Evolutionary conservation across 164 flowering plant species (phyloP).

Genomic region (Buxus sempervirens): DNA sequence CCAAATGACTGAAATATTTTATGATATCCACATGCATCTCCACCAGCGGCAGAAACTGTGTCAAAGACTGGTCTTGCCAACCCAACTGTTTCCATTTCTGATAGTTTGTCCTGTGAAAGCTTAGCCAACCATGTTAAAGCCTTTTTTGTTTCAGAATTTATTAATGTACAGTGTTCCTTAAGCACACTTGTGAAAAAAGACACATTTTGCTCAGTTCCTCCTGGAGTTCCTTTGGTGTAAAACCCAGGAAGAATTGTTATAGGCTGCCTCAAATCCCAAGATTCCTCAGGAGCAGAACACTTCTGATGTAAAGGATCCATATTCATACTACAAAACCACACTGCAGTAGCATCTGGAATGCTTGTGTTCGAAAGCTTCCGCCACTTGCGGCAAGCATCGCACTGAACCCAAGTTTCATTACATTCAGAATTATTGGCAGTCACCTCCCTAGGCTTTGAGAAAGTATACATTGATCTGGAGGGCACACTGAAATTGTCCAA

Average conservation of each 20-base stretch:
- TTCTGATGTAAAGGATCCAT: slow-evolving; percentile 55
- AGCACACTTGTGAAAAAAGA: slow-evolving; percentile 76
- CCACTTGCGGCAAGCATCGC: slow-evolving; percentile 92
- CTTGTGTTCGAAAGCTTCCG: slow-evolving; percentile 48
- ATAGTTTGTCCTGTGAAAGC: slow-evolving; percentile 57
- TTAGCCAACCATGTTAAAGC: slow-evolving; percentile 79
- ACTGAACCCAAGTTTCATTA: slow-evolving; percentile 87
- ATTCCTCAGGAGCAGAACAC: slow-evolving; percentile 73
- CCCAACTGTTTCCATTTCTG: slow-evolving; percentile 78
- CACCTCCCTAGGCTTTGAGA: slow-evolving; percentile 21
- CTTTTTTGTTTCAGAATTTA: slow-evolving; percentile 55
- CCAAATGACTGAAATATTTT: slow-evolving; percentile 89
- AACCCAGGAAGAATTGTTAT: slow-evolving; percentile 77
- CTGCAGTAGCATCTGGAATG: slow-evolving; percentile 41
- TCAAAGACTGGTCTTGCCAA: slow-evolving; percentile 52
- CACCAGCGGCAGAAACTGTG: slow-evolving; percentile 24
- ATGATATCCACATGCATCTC: slow-evolving; percentile 38
- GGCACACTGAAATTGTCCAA: slow-evolving; percentile 17
- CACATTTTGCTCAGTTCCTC: slow-evolving; percentile 61
- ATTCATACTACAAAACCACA: slow-evolving; percentile 97
- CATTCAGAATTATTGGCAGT: slow-evolving; percentile 21
- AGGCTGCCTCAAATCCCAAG: slow-evolving; percentile 44
- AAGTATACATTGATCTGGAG: slow-evolving; percentile 9
- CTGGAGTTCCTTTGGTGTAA: slow-evolving; percentile 53
- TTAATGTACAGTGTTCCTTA: slow-evolving; percentile 52